These are phyloP conservation scores for Sporothrix sp. DNA, from an alignment of 2,329 filamentous ascomycete species.

Conservation along the genomic window DNA sequence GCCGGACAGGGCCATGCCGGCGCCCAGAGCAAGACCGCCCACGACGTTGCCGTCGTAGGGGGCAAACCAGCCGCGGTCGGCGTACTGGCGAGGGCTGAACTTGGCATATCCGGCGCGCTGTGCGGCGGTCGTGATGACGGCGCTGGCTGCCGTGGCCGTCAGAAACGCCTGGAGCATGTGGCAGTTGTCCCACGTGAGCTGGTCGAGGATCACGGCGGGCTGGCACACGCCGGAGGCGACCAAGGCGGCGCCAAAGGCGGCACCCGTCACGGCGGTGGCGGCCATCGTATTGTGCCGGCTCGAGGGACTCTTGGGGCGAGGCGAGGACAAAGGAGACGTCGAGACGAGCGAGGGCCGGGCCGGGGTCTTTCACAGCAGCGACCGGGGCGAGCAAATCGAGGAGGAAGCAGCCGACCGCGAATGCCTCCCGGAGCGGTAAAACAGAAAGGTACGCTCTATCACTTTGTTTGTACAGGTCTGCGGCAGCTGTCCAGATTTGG, in stretches of 20 bases:
- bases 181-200: constrained; percentile 51
- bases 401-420: neutral
- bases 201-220: constrained; percentile 49
- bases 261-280: constrained; percentile 38
- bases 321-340: too few relatives aligned
- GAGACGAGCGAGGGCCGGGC: too few relatives aligned
- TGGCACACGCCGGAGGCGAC: constrained; percentile 50
- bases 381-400: too few relatives aligned
- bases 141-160: constrained; percentile 50
- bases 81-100: constrained; percentile 39
- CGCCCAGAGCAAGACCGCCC: constrained; percentile 51
- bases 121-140: constrained; percentile 36
- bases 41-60: constrained; percentile 55
- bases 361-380: too few relatives aligned
- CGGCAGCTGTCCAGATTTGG: too few relatives aligned
- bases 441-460: neutral
- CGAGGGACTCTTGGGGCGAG: too few relatives aligned
- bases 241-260: constrained; percentile 52
- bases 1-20: constrained; percentile 57
- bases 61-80: constrained; percentile 42
- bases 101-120: constrained; percentile 34
- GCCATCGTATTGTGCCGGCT: constrained; percentile 14
- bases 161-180: constrained; percentile 59
- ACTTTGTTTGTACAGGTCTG: too few relatives aligned
- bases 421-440: neutral